These are phyloP conservation scores for Cladophialophora yegresii DNA, from an alignment of 2,329 filamentous ascomycete species.

Conservation along the genomic window DNA sequence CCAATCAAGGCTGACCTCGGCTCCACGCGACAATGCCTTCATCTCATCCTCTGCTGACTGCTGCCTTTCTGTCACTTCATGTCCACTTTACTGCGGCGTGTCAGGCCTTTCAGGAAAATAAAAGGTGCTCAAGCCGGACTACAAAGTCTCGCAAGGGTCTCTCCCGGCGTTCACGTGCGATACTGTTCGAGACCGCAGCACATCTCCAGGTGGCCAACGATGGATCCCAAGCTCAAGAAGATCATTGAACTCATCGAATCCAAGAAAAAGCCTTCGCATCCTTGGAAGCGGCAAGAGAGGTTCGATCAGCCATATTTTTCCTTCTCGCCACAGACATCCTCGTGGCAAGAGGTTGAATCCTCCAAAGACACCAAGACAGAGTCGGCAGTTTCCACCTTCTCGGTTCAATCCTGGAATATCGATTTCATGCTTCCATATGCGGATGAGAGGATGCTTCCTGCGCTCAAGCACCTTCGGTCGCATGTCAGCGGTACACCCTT, in stretches of 20 bases:
- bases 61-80: not conserved
- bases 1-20: not conserved
- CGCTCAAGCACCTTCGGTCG: slow-evolving; percentile 44
- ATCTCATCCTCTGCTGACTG: not conserved
- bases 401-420: slow-evolving; percentile 54
- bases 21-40: not conserved
- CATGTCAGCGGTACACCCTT: slow-evolving; percentile 36
- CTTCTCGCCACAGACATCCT: slow-evolving; percentile 24
- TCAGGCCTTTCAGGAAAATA: not conserved
- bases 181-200: not conserved
- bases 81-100: not conserved
- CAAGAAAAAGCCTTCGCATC: slow-evolving; percentile 32
- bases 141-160: not conserved
- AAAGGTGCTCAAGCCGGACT: not conserved
- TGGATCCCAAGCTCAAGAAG: slow-evolving; percentile 28
- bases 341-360: slow-evolving; percentile 26
- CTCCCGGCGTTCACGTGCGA: not conserved
- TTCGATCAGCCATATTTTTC: slow-evolving; percentile 35
- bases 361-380: not conserved
- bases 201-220: not conserved
- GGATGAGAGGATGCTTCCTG: slow-evolving; percentile 47
- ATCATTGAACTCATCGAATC: slow-evolving; percentile 33
- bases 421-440: slow-evolving; percentile 48
- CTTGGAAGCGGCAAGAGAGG: slow-evolving; percentile 35
- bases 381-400: slow-evolving; percentile 30